phyloP scores from a whole-genome alignment of 2,329 filamentous ascomycete species.

The Ceratocystis alfenasii region DNA sequence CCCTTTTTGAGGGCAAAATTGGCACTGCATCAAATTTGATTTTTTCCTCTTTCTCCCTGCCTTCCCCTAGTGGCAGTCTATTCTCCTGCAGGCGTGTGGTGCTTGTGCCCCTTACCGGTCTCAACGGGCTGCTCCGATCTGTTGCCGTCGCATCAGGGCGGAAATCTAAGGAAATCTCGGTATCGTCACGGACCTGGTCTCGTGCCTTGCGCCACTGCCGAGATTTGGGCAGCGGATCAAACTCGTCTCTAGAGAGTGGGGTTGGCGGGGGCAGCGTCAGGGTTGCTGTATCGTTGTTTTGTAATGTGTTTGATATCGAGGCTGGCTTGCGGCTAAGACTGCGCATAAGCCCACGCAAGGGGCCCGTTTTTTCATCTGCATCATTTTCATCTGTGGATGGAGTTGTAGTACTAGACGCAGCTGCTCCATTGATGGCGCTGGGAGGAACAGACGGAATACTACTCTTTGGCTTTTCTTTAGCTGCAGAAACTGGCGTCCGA shows the following conservation, averaged over 20 bases:
- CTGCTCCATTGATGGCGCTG: not conserved
- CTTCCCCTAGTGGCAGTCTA: not conserved
- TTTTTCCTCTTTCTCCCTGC: too few relatives aligned
- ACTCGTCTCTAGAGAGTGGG: not conserved
- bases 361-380: constrained; percentile 9
- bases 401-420: constrained; percentile 1
- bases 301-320: not conserved
- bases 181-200: constrained; percentile 31
- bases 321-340: not conserved
- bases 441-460: not conserved
- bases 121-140: constrained; percentile 17
- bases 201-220: constrained; percentile 27
- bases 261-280: not conserved
- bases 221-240: not conserved
- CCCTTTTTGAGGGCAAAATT: too few relatives aligned
- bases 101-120: not conserved
- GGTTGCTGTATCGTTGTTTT: not conserved
- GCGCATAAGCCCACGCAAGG: not conserved
- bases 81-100: not conserved
- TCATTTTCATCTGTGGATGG: not conserved
- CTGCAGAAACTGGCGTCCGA: not conserved
- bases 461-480: not conserved
- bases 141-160: constrained; percentile 13
- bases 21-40: too few relatives aligned
- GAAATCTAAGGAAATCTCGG: constrained; percentile 20